phyloP scores from a whole-genome alignment of 2,329 filamentous ascomycete species.

The Aureobasidium melanogenum region DNA sequence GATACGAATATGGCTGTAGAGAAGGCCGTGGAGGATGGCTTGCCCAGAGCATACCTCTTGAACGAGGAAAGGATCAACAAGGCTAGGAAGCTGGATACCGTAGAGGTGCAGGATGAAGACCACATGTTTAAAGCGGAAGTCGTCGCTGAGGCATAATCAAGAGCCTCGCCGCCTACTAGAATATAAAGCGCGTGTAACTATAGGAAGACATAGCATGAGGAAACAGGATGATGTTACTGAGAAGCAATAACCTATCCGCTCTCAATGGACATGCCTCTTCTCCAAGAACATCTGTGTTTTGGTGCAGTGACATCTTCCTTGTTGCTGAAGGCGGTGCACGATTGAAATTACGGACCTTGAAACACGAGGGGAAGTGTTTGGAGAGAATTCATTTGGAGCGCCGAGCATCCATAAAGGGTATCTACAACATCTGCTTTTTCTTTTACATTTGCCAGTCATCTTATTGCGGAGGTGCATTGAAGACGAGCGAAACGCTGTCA shows the following conservation, averaged over 20 bases:
- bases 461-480: conserved; percentile 35
- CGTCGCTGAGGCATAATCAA: neutral
- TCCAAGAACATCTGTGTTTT: no score
- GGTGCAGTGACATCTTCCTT: no score
- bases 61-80: conserved; percentile 20
- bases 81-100: conserved; percentile 18
- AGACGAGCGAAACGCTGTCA: conserved; percentile 63
- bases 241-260: no score
- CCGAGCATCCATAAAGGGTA: neutral
- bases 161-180: no score
- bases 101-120: conserved; percentile 18
- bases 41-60: conserved; percentile 23
- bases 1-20: conserved; percentile 11
- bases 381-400: neutral
- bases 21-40: conserved; percentile 14
- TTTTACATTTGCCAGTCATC: neutral
- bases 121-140: conserved; percentile 10
- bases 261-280: no score
- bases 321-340: no score
- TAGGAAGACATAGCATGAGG: no score
- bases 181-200: no score
- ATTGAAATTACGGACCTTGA: no score
- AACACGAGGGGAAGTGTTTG: no score
- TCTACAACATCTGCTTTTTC: neutral
- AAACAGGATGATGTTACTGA: no score